Base-by-base conservation (phyloP, 768 basidiomycete species). In the Suillus americanus region DNA sequence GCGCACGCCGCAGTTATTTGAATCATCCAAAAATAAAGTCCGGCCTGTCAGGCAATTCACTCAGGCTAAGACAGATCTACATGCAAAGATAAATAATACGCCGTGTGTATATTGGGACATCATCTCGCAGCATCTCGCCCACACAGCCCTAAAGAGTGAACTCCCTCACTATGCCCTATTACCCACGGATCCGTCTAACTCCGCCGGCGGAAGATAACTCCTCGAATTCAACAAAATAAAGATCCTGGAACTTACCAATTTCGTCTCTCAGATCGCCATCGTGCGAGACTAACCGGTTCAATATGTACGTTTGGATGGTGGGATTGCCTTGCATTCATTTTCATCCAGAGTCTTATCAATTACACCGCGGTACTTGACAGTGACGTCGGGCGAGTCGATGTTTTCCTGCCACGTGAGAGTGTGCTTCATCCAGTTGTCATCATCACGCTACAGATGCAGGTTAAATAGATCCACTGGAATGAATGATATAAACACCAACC, bases 301-400 rank as follows among this genome's bases (percentile, higher is more conserved):
- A 79, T 96, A 97, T 64, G 92, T 92, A 77, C 95, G 93, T 85
- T 97, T 97, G 88, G 97, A 97, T 14, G 97, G 97, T 67, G 97
- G 97, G 40, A 99, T 94, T 41, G 91, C 74, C 83, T 96, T 96
- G 90, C 96, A 97, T 82, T 98, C 97, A 72, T 86, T 90, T 80
- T 97, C 94, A 74, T 99, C 97, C 55, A 99, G 86, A 51, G 97
- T 99, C 59, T 79, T 86, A 69, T 79, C 82, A 71, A 94, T 96
- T 68, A 99, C 97, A 30, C 77, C 75, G 71, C 97, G 92, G 81
- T 99, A 99, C 71, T 86, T 86, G 78, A 99, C 87, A 50, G 89
- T 89, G 66, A 99, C 95, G 64, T 94, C 88, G 16, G 95, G 94
- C 66, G 82, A 86, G 64, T 81, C 77, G 64, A 83, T 77, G 72